Percentiles rank a stretch among this genome's conserved stretches.
phyloP scores from a whole-genome alignment of 805 yeast genomes.

The Nakazawaea ambrosiae region DNA sequence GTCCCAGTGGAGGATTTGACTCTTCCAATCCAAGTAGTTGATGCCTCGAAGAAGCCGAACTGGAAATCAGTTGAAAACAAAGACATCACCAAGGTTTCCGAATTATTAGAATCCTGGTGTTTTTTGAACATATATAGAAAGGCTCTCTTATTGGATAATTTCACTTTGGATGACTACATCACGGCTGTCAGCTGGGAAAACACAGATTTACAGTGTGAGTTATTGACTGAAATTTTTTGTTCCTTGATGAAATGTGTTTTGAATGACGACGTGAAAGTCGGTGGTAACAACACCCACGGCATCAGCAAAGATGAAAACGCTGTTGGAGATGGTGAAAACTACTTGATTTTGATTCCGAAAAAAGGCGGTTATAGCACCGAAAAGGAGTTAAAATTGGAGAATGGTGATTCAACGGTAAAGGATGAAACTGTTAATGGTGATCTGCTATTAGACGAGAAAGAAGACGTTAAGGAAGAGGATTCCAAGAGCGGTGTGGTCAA shows the following conservation, averaged over 20 bases:
- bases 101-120: slow-evolving; percentile 64
- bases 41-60: slow-evolving; percentile 17
- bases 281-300: slow-evolving; percentile 14
- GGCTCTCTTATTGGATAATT: slow-evolving; percentile 59
- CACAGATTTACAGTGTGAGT: slow-evolving; percentile 36
- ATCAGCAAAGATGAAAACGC: slow-evolving; percentile 16
- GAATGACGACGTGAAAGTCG: slow-evolving; percentile 30
- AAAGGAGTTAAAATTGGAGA: slow-evolving; percentile 16
- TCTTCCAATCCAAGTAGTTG: slow-evolving; percentile 19
- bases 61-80: slow-evolving; percentile 16
- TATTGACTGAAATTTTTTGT: slow-evolving; percentile 65
- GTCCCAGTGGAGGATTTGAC: slow-evolving; percentile 22
- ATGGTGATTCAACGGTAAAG: slow-evolving; percentile 17
- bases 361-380: slow-evolving; percentile 17
- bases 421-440: slow-evolving; percentile 22
- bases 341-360: slow-evolving; percentile 8
- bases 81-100: slow-evolving; percentile 22
- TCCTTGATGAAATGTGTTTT: slow-evolving; percentile 52
- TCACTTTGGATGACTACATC: slow-evolving; percentile 74
- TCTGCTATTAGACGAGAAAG: slow-evolving; percentile 13
- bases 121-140: slow-evolving; percentile 66
- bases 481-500: slow-evolving; percentile 20
- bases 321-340: slow-evolving; percentile 11
- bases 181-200: slow-evolving; percentile 47
- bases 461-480: slow-evolving; percentile 16